phyloP scores from a whole-genome alignment of 371 early-diverging fungal species.

The Rhizopus delemar region DNA sequence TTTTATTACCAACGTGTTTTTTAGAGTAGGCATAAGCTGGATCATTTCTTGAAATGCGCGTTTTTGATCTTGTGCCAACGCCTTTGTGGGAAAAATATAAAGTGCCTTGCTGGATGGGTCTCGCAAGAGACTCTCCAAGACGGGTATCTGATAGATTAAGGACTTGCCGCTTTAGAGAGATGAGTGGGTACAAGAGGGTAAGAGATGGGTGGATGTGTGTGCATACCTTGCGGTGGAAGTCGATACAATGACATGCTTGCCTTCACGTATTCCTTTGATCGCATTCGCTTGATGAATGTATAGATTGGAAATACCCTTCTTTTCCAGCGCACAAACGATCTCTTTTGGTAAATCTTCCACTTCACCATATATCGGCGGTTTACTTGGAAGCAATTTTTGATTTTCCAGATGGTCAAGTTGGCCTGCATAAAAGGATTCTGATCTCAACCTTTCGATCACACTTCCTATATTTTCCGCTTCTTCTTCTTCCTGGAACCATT shows the following conservation, averaged over 20 bases:
- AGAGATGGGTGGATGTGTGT: too few species aligned
- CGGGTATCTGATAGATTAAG: constrained; percentile 72
- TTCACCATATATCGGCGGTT: constrained; percentile 26
- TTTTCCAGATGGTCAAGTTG: constrained; percentile 29
- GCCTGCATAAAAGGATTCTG: constrained; percentile 28
- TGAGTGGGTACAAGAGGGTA: too few species aligned
- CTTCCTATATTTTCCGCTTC: constrained; percentile 6
- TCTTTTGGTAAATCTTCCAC: constrained; percentile 4
- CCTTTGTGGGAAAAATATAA: constrained; percentile 75
- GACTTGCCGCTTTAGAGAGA: constrained; percentile 70
- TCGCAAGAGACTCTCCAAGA: constrained; percentile 53
- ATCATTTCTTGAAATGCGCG: constrained; percentile 48
- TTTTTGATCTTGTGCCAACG: constrained; percentile 81
- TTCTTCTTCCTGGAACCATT: constrained; percentile 7
- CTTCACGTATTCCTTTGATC: constrained; percentile 45
- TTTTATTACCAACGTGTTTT: constrained; percentile 15
- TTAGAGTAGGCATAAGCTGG: constrained; percentile 23
- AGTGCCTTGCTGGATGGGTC: constrained; percentile 48
- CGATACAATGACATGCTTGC: constrained; percentile 62
- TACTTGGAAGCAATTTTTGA: constrained; percentile 23
- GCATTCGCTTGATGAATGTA: constrained; percentile 76
- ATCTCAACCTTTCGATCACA: constrained; percentile 25
- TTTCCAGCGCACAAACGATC: constrained; percentile 28
- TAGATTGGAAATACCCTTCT: constrained; percentile 44
- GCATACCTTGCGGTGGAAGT: constrained; percentile 74